Conservation (phyloP, 306 rosid species). For the Begonia loranthoides region DNA sequence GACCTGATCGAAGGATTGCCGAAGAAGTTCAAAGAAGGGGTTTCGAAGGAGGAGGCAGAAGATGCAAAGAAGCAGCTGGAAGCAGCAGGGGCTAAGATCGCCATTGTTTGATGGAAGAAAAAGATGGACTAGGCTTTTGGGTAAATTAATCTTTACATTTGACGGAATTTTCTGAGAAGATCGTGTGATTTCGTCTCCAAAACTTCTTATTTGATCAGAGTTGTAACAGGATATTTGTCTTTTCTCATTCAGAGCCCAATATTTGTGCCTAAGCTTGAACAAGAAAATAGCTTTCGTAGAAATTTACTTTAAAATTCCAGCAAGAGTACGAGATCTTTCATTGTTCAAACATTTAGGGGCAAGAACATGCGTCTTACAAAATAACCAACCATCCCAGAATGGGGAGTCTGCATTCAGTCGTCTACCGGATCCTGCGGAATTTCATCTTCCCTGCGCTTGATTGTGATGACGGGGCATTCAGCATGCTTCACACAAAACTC, state of each 20-base stretch:
- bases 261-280: no score
- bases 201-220: no score
- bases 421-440: slow-evolving; percentile 90
- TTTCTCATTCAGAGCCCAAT: no score
- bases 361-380: no score
- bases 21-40: slow-evolving; percentile 78
- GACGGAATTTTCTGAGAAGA: slow-evolving; percentile 7
- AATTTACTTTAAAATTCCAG: no score
- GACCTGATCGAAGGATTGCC: slow-evolving; percentile 87
- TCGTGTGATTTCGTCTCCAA: no score
- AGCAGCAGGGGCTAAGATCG: slow-evolving; percentile 80
- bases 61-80: slow-evolving; percentile 92
- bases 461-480: slow-evolving; percentile 87
- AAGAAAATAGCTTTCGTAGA: no score
- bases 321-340: no score
- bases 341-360: no score
- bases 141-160: slow-evolving; percentile 2
- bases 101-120: slow-evolving; percentile 25
- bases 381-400: no score
- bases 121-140: neutral
- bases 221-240: no score
- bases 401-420: slow-evolving; percentile 29
- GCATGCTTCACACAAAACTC: slow-evolving; percentile 92
- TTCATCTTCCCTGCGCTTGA: slow-evolving; percentile 72
- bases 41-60: slow-evolving; percentile 75